Conservation (phyloP, 192 early-diverging fungal genomes). For the Backusella circina region DNA sequence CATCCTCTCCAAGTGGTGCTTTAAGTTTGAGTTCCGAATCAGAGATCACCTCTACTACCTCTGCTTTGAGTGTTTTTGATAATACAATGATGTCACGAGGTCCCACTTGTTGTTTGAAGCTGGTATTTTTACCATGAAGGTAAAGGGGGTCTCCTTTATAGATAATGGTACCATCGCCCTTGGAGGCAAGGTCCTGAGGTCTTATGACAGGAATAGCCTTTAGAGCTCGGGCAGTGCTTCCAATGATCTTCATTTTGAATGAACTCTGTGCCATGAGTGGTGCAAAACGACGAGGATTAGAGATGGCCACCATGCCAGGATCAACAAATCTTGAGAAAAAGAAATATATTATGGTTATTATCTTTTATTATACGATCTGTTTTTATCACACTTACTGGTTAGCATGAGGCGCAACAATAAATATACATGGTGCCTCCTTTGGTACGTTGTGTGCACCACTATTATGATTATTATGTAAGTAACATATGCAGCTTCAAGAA, state of each 20-base stretch:
- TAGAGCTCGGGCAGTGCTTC: constrained; percentile 66
- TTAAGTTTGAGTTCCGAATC: constrained; percentile 76
- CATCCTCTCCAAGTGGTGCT: constrained; percentile 62
- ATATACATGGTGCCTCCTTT: constrained; percentile 81
- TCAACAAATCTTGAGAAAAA: constrained; percentile 71
- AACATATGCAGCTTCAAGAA: background rate
- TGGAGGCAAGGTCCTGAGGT: constrained; percentile 81
- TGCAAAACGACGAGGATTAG: constrained; percentile 68
- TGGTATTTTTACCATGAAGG: constrained; percentile 61
- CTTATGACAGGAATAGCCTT: constrained; percentile 89
- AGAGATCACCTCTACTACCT: constrained; percentile 70
- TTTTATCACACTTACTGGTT: constrained; percentile 59
- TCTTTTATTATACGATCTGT: too few relatives aligned
- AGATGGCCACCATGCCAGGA: constrained; percentile 81
- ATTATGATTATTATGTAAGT: background rate
- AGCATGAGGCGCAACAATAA: constrained; percentile 79
- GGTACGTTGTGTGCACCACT: constrained; percentile 82
- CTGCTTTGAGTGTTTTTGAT: constrained; percentile 37
- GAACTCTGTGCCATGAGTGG: constrained; percentile 77
- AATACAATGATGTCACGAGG: constrained; percentile 55
- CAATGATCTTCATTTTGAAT: constrained; percentile 82
- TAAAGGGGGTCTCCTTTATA: constrained; percentile 52
- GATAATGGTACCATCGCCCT: constrained; percentile 59
- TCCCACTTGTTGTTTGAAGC: constrained; percentile 63
- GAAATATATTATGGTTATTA: too few relatives aligned